Percentiles rank a stretch among this genome's conserved stretches.
These are phyloP conservation scores for Yarrowia alimentaria DNA, from an alignment of 805 yeast genomes.

Conservation along the genomic window DNA sequence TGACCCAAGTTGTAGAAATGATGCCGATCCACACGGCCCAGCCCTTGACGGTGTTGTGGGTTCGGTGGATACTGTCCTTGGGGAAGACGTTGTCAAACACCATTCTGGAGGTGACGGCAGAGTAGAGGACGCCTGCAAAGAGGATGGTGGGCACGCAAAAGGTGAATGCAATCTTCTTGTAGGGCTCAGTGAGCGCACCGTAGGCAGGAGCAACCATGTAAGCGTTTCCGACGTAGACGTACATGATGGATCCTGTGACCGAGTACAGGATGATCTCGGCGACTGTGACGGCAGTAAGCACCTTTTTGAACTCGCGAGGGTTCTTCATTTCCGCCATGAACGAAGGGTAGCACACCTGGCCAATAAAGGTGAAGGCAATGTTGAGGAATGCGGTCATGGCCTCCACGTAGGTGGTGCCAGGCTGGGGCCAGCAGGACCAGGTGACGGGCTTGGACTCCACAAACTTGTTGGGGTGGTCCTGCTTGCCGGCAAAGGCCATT, in stretches of 20 bases:
- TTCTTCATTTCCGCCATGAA: constrained; percentile 59
- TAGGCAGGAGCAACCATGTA: constrained; percentile 61
- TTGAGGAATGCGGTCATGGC: constrained; percentile 58
- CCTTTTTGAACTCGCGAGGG: constrained; percentile 59
- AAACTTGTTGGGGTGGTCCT: constrained; percentile 49
- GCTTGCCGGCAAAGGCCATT: constrained; percentile 54
- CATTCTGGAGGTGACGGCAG: constrained; percentile 55
- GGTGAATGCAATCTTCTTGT: constrained; percentile 56
- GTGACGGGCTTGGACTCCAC: constrained; percentile 43
- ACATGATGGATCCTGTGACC: constrained; percentile 56
- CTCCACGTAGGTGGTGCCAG: constrained; percentile 53
- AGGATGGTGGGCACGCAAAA: constrained; percentile 60
- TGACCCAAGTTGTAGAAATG: constrained; percentile 48
- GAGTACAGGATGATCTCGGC: constrained; percentile 52
- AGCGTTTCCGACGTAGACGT: constrained; percentile 54
- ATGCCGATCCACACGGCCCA: constrained; percentile 54
- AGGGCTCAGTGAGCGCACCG: constrained; percentile 49
- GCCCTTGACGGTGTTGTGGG: constrained; percentile 50
- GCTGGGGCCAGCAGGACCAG: constrained; percentile 50
- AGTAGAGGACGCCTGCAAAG: constrained; percentile 55
- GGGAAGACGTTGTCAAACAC: constrained; percentile 49
- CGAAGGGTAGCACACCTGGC: constrained; percentile 62
- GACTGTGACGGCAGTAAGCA: constrained; percentile 51
- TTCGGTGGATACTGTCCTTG: constrained; percentile 45
- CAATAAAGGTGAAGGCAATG: constrained; percentile 62